Evolutionary conservation across 2,329 filamentous ascomycete species (phyloP).

Genomic region (Phialocephala sp.): DNA sequence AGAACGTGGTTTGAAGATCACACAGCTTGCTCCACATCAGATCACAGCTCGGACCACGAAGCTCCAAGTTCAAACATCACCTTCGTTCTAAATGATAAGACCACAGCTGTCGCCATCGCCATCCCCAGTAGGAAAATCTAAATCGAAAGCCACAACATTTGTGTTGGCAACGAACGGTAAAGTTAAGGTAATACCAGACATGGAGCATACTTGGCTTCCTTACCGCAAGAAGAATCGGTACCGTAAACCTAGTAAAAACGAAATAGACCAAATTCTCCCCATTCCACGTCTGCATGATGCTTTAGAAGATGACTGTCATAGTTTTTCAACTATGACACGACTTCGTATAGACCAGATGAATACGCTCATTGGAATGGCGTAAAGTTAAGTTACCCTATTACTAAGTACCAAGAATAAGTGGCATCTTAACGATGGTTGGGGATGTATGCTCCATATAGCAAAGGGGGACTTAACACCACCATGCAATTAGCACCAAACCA

Average conservation of each 20-base stretch:
- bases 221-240: background rate
- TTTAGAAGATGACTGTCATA: background rate
- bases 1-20: slow-evolving; percentile 7
- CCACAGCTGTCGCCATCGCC: background rate
- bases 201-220: background rate
- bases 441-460: background rate
- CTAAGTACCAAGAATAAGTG: background rate
- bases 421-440: background rate
- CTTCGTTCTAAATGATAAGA: background rate
- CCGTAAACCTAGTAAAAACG: background rate
- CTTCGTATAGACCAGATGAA: too few species aligned
- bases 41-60: background rate
- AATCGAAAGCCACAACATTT: background rate
- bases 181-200: background rate
- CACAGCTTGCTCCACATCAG: background rate
- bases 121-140: background rate
- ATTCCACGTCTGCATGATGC: background rate
- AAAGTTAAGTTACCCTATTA: background rate
- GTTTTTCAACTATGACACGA: too few species aligned
- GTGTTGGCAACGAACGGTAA: background rate
- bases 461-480: background rate
- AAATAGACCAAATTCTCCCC: background rate
- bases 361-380: background rate
- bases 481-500: background rate
- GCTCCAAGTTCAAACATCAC: background rate